Evolutionary conservation across 129 eudicot species (phyloP).

Genomic region (Dittrichia graveolens): DNA sequence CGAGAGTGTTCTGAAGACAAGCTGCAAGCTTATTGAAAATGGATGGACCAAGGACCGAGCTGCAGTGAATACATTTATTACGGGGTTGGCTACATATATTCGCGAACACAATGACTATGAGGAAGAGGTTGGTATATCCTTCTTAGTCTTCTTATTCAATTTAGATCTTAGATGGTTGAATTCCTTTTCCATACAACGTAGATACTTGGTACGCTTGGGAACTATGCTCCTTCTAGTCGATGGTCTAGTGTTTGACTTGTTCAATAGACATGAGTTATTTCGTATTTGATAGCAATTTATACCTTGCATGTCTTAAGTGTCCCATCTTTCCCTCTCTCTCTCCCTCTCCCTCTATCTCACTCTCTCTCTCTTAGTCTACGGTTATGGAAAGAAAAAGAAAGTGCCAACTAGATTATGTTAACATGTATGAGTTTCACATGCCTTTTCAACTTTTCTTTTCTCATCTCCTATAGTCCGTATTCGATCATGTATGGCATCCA

Average conservation of each 20-base stretch:
- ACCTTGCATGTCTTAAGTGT: too few species aligned
- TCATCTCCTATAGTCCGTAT: too few species aligned
- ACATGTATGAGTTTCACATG: too few species aligned
- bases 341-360: too few species aligned
- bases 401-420: too few species aligned
- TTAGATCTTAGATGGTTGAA: not conserved
- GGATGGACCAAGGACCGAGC: constrained; percentile 93
- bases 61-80: constrained; percentile 85
- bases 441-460: too few species aligned
- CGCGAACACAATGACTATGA: constrained; percentile 87
- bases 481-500: too few species aligned
- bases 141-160: not conserved
- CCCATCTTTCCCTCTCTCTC: too few species aligned
- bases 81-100: constrained; percentile 75
- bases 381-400: too few species aligned
- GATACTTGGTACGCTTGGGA: not conserved
- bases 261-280: too few species aligned
- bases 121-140: constrained; percentile 72
- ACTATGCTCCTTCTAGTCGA: not conserved
- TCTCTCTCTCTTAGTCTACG: too few species aligned
- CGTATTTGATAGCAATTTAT: too few species aligned
- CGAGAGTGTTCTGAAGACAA: constrained; percentile 73
- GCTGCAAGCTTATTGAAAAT: constrained; percentile 83
- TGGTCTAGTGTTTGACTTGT: not conserved
- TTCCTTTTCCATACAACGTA: not conserved